Evolutionary conservation across 371 early-diverging fungal species (phyloP).

Genomic region (Fennellomyces sp.): DNA sequence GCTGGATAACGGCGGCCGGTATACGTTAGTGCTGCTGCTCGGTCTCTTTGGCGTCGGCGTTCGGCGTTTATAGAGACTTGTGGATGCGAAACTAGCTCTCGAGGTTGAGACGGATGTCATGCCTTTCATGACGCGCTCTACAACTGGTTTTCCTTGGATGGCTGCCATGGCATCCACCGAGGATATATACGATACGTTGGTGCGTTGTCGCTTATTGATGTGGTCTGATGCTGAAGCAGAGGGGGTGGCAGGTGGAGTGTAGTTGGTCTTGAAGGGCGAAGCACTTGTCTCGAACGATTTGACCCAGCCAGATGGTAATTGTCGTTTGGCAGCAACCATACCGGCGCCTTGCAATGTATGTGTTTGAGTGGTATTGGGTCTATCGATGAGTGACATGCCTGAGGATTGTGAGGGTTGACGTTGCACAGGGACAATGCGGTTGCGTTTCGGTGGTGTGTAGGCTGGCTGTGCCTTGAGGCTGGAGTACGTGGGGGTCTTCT

Average conservation of each 20-base stretch:
- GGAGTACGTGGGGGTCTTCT: neutral
- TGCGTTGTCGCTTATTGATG: no score
- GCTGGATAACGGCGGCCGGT: conserved; percentile 38
- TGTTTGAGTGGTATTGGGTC: neutral
- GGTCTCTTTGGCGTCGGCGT: neutral
- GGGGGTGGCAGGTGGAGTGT: neutral
- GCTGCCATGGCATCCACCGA: no score
- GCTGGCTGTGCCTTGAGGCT: neutral
- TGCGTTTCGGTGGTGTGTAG: neutral
- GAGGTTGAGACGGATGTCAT: no score
- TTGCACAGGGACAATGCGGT: neutral
- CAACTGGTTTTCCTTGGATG: no score
- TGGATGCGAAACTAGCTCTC: neutral
- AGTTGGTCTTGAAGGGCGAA: neutral
- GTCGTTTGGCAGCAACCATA: neutral
- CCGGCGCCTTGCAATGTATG: neutral
- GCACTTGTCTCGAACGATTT: neutral
- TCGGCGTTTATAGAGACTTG: neutral
- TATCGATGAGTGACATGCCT: neutral
- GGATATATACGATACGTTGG: no score
- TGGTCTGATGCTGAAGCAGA: no score
- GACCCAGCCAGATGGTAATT: neutral
- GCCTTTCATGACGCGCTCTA: no score
- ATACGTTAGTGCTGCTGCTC: neutral
- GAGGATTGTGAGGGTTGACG: neutral